Base-by-base conservation (phyloP, 129 eudicot genomes). In the Chrysanthemum seticuspe region DNA sequence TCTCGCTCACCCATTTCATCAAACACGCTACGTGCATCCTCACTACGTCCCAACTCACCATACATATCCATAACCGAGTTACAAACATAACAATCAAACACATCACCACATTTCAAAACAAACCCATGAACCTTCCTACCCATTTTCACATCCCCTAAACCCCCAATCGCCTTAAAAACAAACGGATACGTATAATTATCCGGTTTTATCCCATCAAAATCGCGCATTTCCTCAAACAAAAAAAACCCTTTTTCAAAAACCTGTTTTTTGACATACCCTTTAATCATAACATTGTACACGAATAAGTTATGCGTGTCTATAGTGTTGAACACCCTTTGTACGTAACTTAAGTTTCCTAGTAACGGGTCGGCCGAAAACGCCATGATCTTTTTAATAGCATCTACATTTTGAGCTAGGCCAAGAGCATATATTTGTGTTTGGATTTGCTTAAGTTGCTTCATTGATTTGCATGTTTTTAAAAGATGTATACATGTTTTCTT, bases 131-230 rank as follows among this genome's bases (percentile, higher is more conserved):
- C 56, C 88, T 80, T 86, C 75, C 80, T 74, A 27, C 92, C 96
- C 12, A 19, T 55, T 3, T 4, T 49, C 69, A 21, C 83, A 58
- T 61, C 77, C 56, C 58, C 45, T 65, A 84, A 81, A 13, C 73
- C 68, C 15, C 79, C 86, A 73, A 86, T 45, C 10, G 92, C 86
- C 75, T 89, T 89, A 61, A 75, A 84, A 48, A 86, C 92, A 74
- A 89, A 89, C 6, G 96, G 96, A 74, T 83, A 88, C 8, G 91
- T 88, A 62, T 78, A 88, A 77, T 88, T 88, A 83, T 86, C 96
- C 14, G 88, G 85, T 78, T 78, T 74, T 55, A 86, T 66, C 1
- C 72, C 82, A 62, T 78, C 40, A 13, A 71, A 72, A 59, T 78
- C 70, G 65, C 84, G 74, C 85, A 88, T 67, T 60, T 81, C 73